These are phyloP conservation scores for Gynandropsis gynandra DNA, from an alignment of 345 rosid species.

Conservation along the genomic window DNA sequence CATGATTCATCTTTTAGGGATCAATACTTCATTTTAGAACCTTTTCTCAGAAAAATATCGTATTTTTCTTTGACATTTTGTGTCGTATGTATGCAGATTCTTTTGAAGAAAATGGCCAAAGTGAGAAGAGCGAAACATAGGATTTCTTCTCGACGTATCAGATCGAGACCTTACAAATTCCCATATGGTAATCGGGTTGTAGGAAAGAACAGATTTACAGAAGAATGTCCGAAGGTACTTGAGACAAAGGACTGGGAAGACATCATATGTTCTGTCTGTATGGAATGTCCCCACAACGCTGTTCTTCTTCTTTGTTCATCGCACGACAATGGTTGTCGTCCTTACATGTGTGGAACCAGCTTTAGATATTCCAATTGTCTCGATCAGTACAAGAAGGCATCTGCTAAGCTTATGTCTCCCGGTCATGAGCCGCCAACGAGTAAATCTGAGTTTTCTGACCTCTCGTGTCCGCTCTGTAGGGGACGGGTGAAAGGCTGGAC, in stretches of 20 bases:
- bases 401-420: constrained; percentile 33
- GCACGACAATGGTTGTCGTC: constrained; percentile 70
- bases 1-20: too few species aligned
- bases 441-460: constrained; percentile 40
- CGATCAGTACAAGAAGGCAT: constrained; percentile 59
- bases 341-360: constrained; percentile 94
- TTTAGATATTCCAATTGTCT: constrained; percentile 80
- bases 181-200: constrained; percentile 25
- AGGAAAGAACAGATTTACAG: constrained; percentile 22
- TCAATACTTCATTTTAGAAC: background rate
- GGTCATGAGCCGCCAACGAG: constrained; percentile 28
- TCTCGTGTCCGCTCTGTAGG: constrained; percentile 75
- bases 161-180: constrained; percentile 39
- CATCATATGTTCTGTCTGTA: constrained; percentile 72
- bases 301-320: constrained; percentile 87
- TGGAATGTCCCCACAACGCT: constrained; percentile 86
- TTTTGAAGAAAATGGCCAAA: constrained; percentile 40
- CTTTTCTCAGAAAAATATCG: too few species aligned
- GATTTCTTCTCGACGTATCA: constrained; percentile 34
- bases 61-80: too few species aligned
- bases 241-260: constrained; percentile 65
- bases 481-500: constrained; percentile 78
- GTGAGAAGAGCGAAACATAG: constrained; percentile 45
- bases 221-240: constrained; percentile 36
- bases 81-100: background rate